Conservation (phyloP, 2,329 filamentous ascomycete genomes). For the Aspergillus piperis region DNA sequence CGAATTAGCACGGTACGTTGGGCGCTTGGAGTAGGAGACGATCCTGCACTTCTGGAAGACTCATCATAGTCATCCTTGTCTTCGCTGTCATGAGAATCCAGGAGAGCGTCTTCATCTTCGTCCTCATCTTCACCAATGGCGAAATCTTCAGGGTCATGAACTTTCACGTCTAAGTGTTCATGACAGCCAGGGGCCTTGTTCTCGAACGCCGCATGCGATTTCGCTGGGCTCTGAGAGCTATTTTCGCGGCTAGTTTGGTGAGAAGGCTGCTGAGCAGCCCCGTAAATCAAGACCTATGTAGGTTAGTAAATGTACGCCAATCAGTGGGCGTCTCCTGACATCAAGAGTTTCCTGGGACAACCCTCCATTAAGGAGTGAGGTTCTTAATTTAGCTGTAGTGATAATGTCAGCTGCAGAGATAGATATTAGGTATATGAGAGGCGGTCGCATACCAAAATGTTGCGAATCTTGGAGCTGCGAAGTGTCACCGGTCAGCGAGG, state of each 20-base stretch:
- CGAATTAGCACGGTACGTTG: constrained; percentile 55
- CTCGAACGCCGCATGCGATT: background rate
- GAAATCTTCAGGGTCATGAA: background rate
- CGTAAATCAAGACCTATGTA: constrained; percentile 25
- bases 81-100: constrained; percentile 27
- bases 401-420: constrained; percentile 6
- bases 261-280: background rate
- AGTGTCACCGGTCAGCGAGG: background rate
- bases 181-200: background rate
- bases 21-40: constrained; percentile 16
- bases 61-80: constrained; percentile 28
- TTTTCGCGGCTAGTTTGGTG: background rate
- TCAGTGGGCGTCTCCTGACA: constrained; percentile 31
- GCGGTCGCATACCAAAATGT: constrained; percentile 17
- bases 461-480: constrained; percentile 21
- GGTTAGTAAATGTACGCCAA: constrained; percentile 17
- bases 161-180: background rate
- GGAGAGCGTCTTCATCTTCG: constrained; percentile 26
- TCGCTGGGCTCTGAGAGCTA: background rate
- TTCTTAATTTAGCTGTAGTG: constrained; percentile 49
- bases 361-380: constrained; percentile 53
- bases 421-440: background rate
- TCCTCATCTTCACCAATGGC: constrained; percentile 14
- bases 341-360: constrained; percentile 53
- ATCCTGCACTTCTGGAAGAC: constrained; percentile 22